Evolutionary conservation across 1,284 basidiomycete genomes (phyloP), one percentile per base, ranked within the genome.

Genomic region (Inonotus hispidus): DNA sequence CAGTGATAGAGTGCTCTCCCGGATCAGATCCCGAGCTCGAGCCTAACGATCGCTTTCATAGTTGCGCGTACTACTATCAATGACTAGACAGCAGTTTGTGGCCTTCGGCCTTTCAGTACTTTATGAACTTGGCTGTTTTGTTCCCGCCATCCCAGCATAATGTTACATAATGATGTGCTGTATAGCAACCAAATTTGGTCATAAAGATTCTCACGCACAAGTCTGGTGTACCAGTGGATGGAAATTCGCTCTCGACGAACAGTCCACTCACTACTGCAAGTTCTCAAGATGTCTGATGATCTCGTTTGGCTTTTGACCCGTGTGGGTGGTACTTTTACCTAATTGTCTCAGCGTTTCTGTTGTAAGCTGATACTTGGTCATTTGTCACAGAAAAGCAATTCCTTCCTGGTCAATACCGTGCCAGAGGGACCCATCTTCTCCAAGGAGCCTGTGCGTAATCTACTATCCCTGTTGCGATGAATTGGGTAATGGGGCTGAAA

Each of bases 221-320:
- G 4, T 39, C n/a, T n/a, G n/a, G n/a, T n/a, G n/a, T n/a, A n/a
- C n/a, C n/a, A n/a, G n/a, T n/a, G n/a, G n/a, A n/a, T n/a, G n/a
- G n/a, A n/a, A n/a, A n/a, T n/a, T n/a, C n/a, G n/a, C n/a, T n/a
- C n/a, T n/a, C n/a, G n/a, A n/a, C n/a, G n/a, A n/a, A n/a, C n/a
- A n/a, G n/a, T n/a, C n/a, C n/a, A n/a, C 21, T 16, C 16, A 7
- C 32, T 27, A 11, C 38, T 6, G 35, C 23, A 25, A 16, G 29
- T 3, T 49, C n/a, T 76, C 53, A 82, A 77, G 71, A 89, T 90
- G 87, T 90, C 89, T 68, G 71, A 75, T 77, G 92, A 95, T 75
- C 89, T 95, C 74, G 82, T 93, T 79, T 95, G 93, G 93, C 85
- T 93, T 73, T 88, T 95, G 68, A 74, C 94, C 76, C 90, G 93